These are phyloP conservation scores for Ciborinia camelliae DNA, from an alignment of 2,329 filamentous ascomycete species.

Conservation along the genomic window DNA sequence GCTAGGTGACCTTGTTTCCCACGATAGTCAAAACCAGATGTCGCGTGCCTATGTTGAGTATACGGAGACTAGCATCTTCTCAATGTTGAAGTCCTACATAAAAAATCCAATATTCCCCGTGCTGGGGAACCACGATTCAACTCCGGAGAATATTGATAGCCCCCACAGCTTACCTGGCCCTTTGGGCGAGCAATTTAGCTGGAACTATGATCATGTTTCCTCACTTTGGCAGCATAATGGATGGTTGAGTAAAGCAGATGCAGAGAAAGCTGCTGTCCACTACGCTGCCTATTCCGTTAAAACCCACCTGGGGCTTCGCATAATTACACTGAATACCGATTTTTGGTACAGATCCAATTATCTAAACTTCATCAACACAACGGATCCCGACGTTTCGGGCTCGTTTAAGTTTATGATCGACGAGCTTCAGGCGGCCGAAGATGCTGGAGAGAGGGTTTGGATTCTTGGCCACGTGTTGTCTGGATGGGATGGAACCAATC, in stretches of 20 bases:
- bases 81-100: conserved; percentile 54
- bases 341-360: conserved; percentile 47
- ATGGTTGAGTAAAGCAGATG: conserved; percentile 48
- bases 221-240: conserved; percentile 53
- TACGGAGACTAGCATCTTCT: conserved; percentile 50
- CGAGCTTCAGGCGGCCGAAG: conserved; percentile 52
- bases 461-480: conserved; percentile 52
- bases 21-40: conserved; percentile 50
- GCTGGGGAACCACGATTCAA: conserved; percentile 56
- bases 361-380: conserved; percentile 51
- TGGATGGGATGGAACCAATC: conserved; percentile 55
- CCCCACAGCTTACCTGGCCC: conserved; percentile 51
- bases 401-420: conserved; percentile 48
- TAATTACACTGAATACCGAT: conserved; percentile 53
- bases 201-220: conserved; percentile 57
- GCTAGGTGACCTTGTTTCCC: conserved; percentile 51
- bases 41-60: conserved; percentile 53
- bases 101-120: conserved; percentile 54
- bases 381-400: conserved; percentile 49
- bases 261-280: conserved; percentile 48
- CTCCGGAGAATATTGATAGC: conserved; percentile 50
- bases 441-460: conserved; percentile 51
- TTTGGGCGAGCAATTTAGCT: conserved; percentile 53
- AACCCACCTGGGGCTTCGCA: conserved; percentile 49
- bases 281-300: conserved; percentile 55